Percentiles rank a stretch among this genome's conserved stretches.
phyloP scores from a whole-genome alignment of 345 rosid species.

The Aethionema arabicum region DNA sequence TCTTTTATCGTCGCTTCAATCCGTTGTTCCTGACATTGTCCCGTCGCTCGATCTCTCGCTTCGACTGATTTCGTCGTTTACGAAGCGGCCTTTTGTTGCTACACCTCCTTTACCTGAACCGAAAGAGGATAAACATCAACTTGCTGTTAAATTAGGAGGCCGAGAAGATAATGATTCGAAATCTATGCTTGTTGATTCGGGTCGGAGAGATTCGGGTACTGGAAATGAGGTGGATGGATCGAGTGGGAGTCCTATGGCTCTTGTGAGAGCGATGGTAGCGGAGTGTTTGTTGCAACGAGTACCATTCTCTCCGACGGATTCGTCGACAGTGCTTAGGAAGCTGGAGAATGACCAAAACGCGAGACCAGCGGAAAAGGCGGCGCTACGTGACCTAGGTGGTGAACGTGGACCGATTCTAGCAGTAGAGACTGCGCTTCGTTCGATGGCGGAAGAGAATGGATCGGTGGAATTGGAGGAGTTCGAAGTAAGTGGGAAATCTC shows the following conservation, averaged over 20 bases:
- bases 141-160: slow-evolving; percentile 19
- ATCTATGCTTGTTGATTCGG: slow-evolving; percentile 25
- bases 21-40: slow-evolving; percentile 60
- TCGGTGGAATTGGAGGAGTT: slow-evolving; percentile 85
- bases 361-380: slow-evolving; percentile 68
- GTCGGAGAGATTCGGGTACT: slow-evolving; percentile 28
- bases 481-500: slow-evolving; percentile 75
- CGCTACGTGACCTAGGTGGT: slow-evolving; percentile 78
- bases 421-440: slow-evolving; percentile 76
- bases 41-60: slow-evolving; percentile 80
- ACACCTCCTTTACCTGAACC: slow-evolving; percentile 69
- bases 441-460: slow-evolving; percentile 82
- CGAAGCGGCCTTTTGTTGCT: slow-evolving; percentile 58
- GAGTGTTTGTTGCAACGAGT: slow-evolving; percentile 76
- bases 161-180: slow-evolving; percentile 28
- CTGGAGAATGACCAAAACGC: slow-evolving; percentile 78
- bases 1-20: slow-evolving; percentile 68
- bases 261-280: slow-evolving; percentile 89
- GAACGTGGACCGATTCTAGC: slow-evolving; percentile 76
- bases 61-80: slow-evolving; percentile 66
- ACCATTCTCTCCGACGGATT: slow-evolving; percentile 74
- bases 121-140: slow-evolving; percentile 31
- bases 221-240: slow-evolving; percentile 36
- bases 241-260: slow-evolving; percentile 59
- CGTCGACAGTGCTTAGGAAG: slow-evolving; percentile 78